Evolutionary conservation across 495 filamentous ascomycete species (phyloP).

Genomic region (Aspergillus ostianus): DNA sequence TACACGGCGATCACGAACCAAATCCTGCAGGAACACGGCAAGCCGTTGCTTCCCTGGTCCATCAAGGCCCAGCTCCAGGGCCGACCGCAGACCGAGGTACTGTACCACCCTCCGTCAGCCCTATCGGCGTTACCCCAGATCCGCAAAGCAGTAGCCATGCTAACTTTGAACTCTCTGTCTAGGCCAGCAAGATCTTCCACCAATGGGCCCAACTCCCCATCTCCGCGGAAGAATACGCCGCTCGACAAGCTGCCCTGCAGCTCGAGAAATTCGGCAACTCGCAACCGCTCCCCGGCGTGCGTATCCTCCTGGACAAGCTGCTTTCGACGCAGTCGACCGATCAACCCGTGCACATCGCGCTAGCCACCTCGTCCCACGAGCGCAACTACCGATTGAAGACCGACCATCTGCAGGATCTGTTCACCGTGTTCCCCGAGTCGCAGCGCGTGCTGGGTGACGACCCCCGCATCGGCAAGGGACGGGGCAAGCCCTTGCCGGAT

Average conservation of each 20-base stretch:
- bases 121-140: background rate
- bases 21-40: constrained; percentile 71
- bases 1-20: constrained; percentile 83
- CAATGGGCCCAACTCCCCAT: constrained; percentile 90
- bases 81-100: constrained; percentile 71
- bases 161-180: background rate
- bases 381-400: constrained; percentile 81
- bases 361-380: constrained; percentile 76
- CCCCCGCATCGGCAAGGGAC: constrained; percentile 67
- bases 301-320: constrained; percentile 58
- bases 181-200: constrained; percentile 57
- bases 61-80: constrained; percentile 96
- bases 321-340: constrained; percentile 39
- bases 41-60: constrained; percentile 76
- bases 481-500: constrained; percentile 92
- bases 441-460: constrained; percentile 86
- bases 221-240: constrained; percentile 57
- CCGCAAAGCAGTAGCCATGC: background rate
- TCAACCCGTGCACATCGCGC: constrained; percentile 69
- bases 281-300: constrained; percentile 76
- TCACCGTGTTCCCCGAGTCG: constrained; percentile 64
- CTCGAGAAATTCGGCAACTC: constrained; percentile 66
- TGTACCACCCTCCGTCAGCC: constrained; percentile 3
- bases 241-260: constrained; percentile 61
- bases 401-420: constrained; percentile 66